These are phyloP conservation scores for Helminthosporium solani DNA, from an alignment of 2,329 filamentous ascomycete genomes.

Conservation along the genomic window DNA sequence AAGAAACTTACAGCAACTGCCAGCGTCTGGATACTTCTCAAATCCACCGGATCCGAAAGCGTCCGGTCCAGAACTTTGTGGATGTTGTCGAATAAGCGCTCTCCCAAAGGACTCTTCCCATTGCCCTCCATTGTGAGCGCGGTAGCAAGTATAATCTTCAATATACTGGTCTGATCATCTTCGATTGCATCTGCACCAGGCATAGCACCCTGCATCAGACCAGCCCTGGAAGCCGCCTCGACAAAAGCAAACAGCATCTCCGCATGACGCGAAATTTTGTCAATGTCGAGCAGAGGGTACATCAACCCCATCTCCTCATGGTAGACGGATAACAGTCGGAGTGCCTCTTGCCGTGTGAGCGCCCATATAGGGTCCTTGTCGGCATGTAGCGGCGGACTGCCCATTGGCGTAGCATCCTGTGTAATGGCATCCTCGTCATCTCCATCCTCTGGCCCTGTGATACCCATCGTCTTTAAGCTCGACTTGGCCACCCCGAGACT, in stretches of 20 bases:
- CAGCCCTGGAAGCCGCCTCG: conserved; percentile 62
- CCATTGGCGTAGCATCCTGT: conserved; percentile 55
- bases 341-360: conserved; percentile 74
- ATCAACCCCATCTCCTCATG: conserved; percentile 90
- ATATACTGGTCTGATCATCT: conserved; percentile 65
- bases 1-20: conserved; percentile 52
- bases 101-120: conserved; percentile 74
- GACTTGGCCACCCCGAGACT: conserved; percentile 84
- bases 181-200: conserved; percentile 61
- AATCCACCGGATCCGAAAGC: conserved; percentile 57
- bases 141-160: conserved; percentile 83
- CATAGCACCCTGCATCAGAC: conserved; percentile 56
- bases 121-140: conserved; percentile 75
- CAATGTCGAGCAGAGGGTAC: conserved; percentile 82
- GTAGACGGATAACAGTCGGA: conserved; percentile 75
- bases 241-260: conserved; percentile 71
- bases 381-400: conserved; percentile 48
- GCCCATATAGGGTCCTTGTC: conserved; percentile 77
- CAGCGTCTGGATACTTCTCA: conserved; percentile 61
- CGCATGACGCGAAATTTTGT: conserved; percentile 68
- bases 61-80: conserved; percentile 68
- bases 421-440: conserved; percentile 61
- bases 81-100: conserved; percentile 73
- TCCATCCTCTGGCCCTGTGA: conserved; percentile 63
- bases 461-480: conserved; percentile 87